phyloP scores from a whole-genome alignment of 78 protist species.

The Pigoraptor vietnamica region DNA sequence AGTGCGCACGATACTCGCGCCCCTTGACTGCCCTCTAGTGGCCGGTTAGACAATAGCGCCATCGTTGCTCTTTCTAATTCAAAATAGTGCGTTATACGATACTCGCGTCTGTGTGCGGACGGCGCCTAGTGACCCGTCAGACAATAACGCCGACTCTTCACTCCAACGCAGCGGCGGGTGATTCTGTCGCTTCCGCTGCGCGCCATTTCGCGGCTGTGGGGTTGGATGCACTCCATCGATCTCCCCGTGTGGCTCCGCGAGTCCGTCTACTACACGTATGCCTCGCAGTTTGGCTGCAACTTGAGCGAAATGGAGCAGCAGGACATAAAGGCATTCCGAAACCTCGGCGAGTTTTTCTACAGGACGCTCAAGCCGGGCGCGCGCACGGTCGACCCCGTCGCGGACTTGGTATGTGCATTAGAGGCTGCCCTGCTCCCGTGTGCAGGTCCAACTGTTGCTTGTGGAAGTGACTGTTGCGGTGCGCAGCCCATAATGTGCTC shows the following conservation, averaged over 20 bases:
- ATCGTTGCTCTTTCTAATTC: too few relatives aligned
- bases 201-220: neutral
- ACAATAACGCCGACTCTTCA: neutral
- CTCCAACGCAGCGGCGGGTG: neutral
- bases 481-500: too few relatives aligned
- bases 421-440: too few relatives aligned
- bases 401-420: too few relatives aligned
- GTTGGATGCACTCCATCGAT: neutral
- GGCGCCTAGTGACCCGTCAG: too few relatives aligned
- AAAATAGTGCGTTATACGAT: too few relatives aligned
- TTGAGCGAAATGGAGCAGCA: conserved; percentile 38
- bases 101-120: neutral
- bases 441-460: too few relatives aligned
- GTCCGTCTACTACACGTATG: conserved; percentile 45
- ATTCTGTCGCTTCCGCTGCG: neutral
- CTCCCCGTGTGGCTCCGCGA: conserved; percentile 26
- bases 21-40: too few relatives aligned
- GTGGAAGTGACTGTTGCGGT: too few relatives aligned
- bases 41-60: too few relatives aligned
- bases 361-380: conserved; percentile 9
- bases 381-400: conserved; percentile 4
- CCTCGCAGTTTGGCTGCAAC: conserved; percentile 39
- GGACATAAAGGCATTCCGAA: conserved; percentile 32
- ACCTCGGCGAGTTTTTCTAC: conserved; percentile 47
- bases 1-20: neutral